These are phyloP conservation scores for Sugiyamaella lignohabitans DNA, from an alignment of 805 yeast species.

Conservation along the genomic window DNA sequence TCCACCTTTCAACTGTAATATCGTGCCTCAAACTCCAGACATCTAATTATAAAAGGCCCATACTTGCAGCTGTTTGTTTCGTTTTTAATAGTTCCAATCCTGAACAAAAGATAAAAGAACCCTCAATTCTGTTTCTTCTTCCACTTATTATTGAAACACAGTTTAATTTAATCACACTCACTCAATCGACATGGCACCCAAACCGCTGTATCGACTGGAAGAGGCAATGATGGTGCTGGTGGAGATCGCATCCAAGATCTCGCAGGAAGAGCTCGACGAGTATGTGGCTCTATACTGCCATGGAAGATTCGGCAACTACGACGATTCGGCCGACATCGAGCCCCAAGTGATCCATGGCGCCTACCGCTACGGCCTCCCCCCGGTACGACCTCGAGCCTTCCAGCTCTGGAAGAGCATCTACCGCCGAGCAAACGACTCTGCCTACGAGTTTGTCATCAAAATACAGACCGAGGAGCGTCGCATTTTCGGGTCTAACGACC, in stretches of 20 bases:
- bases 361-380: conserved; percentile 7
- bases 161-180: too few species aligned
- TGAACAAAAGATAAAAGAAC: too few species aligned
- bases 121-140: too few species aligned
- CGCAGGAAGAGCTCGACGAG: conserved; percentile 3
- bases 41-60: too few species aligned
- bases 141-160: too few species aligned
- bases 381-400: conserved; percentile 6
- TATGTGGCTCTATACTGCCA: conserved; percentile 12
- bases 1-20: too few species aligned
- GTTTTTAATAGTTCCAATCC: too few species aligned
- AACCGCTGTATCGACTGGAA: conserved; percentile 8
- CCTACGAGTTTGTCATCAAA: conserved; percentile 6
- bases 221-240: conserved; percentile 11
- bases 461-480: conserved; percentile 10
- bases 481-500: conserved; percentile 10
- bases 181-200: neutral
- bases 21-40: too few species aligned
- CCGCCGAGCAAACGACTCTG: conserved; percentile 11
- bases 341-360: conserved; percentile 2
- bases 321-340: conserved; percentile 2
- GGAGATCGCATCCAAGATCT: conserved; percentile 1
- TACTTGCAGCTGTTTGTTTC: too few species aligned
- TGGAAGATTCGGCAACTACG: conserved; percentile 12
- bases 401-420: conserved; percentile 9